phyloP scores from a whole-genome alignment of 163 green algal genomes.

The Volvox carteri region DNA sequence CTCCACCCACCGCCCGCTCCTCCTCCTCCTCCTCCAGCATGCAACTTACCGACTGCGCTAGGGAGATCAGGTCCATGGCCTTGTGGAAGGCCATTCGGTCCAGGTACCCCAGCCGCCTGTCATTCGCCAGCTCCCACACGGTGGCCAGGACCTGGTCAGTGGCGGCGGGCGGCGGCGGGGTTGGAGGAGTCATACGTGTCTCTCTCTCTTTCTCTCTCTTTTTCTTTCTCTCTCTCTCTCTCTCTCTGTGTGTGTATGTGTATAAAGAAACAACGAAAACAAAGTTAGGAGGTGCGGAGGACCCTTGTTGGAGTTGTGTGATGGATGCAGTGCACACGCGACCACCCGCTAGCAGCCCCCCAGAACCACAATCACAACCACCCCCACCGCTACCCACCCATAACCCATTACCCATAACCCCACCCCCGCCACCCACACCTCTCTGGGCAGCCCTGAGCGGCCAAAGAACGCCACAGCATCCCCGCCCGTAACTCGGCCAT shows the following conservation, averaged over 20 bases:
- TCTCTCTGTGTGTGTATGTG: too few relatives aligned
- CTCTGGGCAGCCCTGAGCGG: conserved; percentile 81
- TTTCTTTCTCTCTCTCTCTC: too few relatives aligned
- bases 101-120: conserved; percentile 85
- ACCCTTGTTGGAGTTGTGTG: too few relatives aligned
- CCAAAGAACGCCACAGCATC: conserved; percentile 94
- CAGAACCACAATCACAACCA: too few relatives aligned
- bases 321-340: too few relatives aligned
- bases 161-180: too few relatives aligned
- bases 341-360: too few relatives aligned
- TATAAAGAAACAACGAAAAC: too few relatives aligned
- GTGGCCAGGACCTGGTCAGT: conserved; percentile 33
- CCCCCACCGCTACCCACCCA: not conserved
- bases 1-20: not conserved
- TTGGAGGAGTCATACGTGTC: too few relatives aligned
- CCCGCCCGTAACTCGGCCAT: conserved; percentile 73
- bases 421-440: conserved; percentile 52
- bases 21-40: not conserved
- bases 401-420: not conserved
- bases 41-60: conserved; percentile 78
- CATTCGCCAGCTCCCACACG: conserved; percentile 75
- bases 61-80: conserved; percentile 93
- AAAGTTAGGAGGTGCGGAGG: too few relatives aligned
- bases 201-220: too few relatives aligned
- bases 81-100: conserved; percentile 87